Evolutionary conservation across 345 rosid genomes (phyloP).

Genomic region (Populus nigra): DNA sequence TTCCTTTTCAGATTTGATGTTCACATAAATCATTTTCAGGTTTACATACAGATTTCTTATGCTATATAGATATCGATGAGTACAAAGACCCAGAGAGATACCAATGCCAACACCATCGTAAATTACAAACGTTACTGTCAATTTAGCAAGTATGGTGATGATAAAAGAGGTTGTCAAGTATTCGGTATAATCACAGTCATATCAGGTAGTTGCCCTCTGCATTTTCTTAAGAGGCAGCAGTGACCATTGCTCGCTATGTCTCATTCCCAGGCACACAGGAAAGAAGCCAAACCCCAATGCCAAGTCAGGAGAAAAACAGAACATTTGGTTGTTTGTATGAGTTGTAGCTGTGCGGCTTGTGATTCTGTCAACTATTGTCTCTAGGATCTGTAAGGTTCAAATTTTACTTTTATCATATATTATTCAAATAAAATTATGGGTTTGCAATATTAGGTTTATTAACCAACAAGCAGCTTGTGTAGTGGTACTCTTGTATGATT

Average conservation of each 20-base stretch:
- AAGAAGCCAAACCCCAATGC: background rate
- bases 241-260: background rate
- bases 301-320: background rate
- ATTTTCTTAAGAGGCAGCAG: background rate
- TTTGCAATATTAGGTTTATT: no score
- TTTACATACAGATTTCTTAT: no score
- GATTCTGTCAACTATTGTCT: no score
- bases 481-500: no score
- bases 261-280: constrained; percentile 6
- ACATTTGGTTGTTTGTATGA: background rate
- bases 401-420: no score
- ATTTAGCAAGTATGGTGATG: constrained; percentile 21
- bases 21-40: no score
- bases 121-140: constrained; percentile 16
- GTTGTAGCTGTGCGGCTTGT: no score
- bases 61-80: constrained; percentile 14
- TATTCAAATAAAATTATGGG: no score
- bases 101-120: constrained; percentile 4
- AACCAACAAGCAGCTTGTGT: no score
- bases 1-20: background rate
- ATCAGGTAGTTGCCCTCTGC: no score
- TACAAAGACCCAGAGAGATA: background rate
- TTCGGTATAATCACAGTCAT: no score
- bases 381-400: no score
- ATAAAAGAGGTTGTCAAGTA: constrained; percentile 14